Conservation (phyloP, 164 flowering plant species). For the Dillenia suffruticosa region DNA sequence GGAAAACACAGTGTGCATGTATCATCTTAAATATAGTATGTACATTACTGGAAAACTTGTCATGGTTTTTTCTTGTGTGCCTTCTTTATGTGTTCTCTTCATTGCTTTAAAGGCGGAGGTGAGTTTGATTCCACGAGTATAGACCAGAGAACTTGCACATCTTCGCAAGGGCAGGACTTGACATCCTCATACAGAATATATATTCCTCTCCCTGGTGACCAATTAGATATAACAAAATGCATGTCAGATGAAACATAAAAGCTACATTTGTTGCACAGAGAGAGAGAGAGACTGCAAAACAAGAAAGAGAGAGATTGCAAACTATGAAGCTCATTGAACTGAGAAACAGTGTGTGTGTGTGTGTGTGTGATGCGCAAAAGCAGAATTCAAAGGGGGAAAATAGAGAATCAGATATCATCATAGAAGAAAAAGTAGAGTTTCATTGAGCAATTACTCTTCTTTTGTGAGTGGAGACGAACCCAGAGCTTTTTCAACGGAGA, state of each 20-base stretch:
- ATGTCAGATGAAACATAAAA: too few species aligned
- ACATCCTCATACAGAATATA: conserved; percentile 93
- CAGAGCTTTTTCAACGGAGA: conserved; percentile 68
- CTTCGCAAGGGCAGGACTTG: conserved; percentile 91
- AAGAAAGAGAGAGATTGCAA: too few species aligned
- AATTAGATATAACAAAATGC: too few species aligned
- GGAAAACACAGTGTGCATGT: too few species aligned
- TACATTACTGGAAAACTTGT: too few species aligned
- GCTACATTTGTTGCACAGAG: too few species aligned
- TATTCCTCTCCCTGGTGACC: conserved; percentile 78
- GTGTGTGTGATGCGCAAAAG: too few species aligned
- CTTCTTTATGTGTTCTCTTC: conserved; percentile 4
- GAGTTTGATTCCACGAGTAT: conserved; percentile 82
- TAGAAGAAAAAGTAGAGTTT: not conserved
- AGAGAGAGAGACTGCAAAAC: too few species aligned
- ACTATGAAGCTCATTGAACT: too few species aligned
- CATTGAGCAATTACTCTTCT: conserved; percentile 35
- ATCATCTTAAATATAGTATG: too few species aligned
- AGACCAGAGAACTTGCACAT: conserved; percentile 95
- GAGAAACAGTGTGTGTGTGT: not conserved
- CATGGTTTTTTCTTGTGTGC: too few species aligned
- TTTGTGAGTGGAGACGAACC: conserved; percentile 48
- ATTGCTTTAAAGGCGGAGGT: conserved; percentile 38
- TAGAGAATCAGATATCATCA: not conserved
- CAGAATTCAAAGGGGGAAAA: not conserved